phyloP scores from a whole-genome alignment of 371 early-diverging fungal species.

The Rhizopus microsporus region DNA sequence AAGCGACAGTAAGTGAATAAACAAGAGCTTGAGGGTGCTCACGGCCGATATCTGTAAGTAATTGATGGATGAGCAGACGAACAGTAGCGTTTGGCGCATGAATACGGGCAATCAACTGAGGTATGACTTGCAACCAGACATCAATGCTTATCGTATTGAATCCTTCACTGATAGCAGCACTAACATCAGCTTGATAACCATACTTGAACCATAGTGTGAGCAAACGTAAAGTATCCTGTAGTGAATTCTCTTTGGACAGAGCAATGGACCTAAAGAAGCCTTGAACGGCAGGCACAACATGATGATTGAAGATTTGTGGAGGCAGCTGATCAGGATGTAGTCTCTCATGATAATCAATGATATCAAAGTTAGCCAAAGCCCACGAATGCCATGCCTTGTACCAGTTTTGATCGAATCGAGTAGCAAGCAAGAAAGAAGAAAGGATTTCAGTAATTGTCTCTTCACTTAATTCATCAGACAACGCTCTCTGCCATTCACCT shows the following conservation, averaged over 20 bases:
- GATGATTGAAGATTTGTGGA: slow-evolving; percentile 56
- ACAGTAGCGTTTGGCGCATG: slow-evolving; percentile 85
- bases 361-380: slow-evolving; percentile 95
- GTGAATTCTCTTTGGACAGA: slow-evolving; percentile 85
- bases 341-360: slow-evolving; percentile 75
- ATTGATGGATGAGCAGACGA: slow-evolving; percentile 84
- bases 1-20: slow-evolving; percentile 95
- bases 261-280: slow-evolving; percentile 96
- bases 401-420: slow-evolving; percentile 91
- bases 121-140: slow-evolving; percentile 98
- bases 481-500: slow-evolving; percentile 89
- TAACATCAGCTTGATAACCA: slow-evolving; percentile 87
- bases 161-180: slow-evolving; percentile 84
- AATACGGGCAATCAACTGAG: slow-evolving; percentile 97
- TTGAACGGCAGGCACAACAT: slow-evolving; percentile 70
- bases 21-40: slow-evolving; percentile 97
- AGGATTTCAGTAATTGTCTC: slow-evolving; percentile 82
- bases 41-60: slow-evolving; percentile 91
- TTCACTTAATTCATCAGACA: slow-evolving; percentile 78
- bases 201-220: slow-evolving; percentile 97
- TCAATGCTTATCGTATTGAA: slow-evolving; percentile 91
- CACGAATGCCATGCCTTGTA: slow-evolving; percentile 99
- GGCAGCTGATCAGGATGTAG: slow-evolving; percentile 56
- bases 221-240: slow-evolving; percentile 95
- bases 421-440: slow-evolving; percentile 84